Evolutionary conservation across 2,329 filamentous ascomycete species (phyloP).

Genomic region (Sporothrix pseudoabietina): DNA sequence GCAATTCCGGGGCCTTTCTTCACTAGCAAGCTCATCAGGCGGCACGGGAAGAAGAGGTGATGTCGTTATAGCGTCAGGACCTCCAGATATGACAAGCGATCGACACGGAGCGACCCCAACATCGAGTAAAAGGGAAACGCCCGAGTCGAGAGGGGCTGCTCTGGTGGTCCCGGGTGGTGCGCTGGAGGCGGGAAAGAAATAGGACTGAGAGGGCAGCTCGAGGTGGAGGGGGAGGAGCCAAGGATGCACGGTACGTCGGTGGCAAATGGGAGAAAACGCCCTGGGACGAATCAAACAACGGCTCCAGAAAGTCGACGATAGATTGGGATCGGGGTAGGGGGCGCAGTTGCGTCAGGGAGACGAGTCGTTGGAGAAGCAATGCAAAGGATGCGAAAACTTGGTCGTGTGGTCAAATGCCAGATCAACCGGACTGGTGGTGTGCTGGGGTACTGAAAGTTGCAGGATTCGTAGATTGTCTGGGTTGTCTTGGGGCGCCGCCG

Average conservation of each 20-base stretch:
- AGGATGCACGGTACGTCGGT: neutral
- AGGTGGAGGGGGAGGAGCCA: neutral
- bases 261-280: constrained; percentile 13
- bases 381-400: constrained; percentile 14
- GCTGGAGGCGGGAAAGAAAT: neutral
- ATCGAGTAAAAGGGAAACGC: neutral
- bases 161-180: neutral
- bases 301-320: neutral
- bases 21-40: constrained; percentile 48
- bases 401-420: constrained; percentile 27
- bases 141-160: neutral
- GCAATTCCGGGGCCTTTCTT: constrained; percentile 38
- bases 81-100: neutral
- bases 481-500: constrained; percentile 1
- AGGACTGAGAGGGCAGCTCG: neutral
- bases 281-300: constrained; percentile 9
- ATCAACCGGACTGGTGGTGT: constrained; percentile 24
- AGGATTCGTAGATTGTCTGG: neutral
- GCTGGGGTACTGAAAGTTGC: neutral
- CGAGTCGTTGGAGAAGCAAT: neutral
- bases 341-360: neutral
- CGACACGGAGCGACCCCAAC: neutral
- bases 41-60: constrained; percentile 17
- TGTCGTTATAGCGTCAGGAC: constrained; percentile 17
- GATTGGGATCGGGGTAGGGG: constrained; percentile 11